Conservation (phyloP, 495 filamentous ascomycete genomes). For the Neurospora discreta region DNA sequence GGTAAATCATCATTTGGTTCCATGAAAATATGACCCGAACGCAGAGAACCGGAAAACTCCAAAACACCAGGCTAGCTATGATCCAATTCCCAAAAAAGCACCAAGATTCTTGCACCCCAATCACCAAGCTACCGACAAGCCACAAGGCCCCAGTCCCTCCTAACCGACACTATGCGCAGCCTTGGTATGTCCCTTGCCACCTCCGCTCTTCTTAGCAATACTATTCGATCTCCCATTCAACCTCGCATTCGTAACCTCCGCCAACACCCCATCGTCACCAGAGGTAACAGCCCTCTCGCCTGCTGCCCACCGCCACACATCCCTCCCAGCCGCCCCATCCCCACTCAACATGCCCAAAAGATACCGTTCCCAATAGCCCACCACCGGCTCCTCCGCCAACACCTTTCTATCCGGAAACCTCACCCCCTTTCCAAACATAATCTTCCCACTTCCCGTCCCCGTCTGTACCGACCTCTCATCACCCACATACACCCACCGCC, state of each 20-base stretch:
- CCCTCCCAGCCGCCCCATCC: background rate
- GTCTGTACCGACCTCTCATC: conserved; percentile 26
- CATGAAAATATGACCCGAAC: too few species aligned
- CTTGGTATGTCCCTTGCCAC: too few species aligned
- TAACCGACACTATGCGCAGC: too few species aligned
- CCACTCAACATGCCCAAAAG: conserved; percentile 11
- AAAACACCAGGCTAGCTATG: too few species aligned
- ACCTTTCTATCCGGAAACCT: conserved; percentile 20
- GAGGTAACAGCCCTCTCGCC: background rate
- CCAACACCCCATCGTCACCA: background rate
- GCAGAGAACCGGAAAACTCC: too few species aligned
- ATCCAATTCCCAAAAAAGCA: too few species aligned
- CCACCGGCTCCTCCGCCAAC: conserved; percentile 21
- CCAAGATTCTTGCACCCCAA: too few species aligned
- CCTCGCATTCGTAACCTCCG: background rate
- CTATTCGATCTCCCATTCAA: background rate
- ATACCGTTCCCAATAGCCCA: conserved; percentile 20
- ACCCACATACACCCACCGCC: conserved; percentile 26
- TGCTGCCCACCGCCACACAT: conserved; percentile 21
- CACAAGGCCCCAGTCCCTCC: too few species aligned
- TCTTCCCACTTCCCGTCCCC: conserved; percentile 16
- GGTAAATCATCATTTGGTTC: too few species aligned
- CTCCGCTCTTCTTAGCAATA: background rate
- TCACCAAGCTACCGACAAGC: too few species aligned
- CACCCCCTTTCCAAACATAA: conserved; percentile 23